A percentile compares a stretch with the other conserved stretches of the same genome.
Evolutionary conservation across 139 green algal genomes (phyloP).

Genomic region (Tetraselmis striata): DNA sequence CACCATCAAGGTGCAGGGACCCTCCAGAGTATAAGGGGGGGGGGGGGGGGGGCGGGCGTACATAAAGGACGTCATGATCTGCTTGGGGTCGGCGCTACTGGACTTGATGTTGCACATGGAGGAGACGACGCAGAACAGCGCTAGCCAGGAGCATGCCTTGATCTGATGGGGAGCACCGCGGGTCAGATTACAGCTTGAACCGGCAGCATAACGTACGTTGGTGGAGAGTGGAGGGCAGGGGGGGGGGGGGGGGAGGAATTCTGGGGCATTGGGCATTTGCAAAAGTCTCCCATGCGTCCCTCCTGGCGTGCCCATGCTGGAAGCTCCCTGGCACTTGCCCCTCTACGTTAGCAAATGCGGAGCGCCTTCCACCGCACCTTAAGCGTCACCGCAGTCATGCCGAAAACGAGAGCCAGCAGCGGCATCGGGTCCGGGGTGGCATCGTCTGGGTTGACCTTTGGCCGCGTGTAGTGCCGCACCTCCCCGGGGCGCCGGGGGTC

Average conservation of each 20-base stretch:
- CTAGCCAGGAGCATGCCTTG: not conserved
- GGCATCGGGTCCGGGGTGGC: not conserved
- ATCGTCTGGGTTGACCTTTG: conserved; percentile 2
- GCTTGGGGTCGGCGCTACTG: not conserved
- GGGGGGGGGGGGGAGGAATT: too few species aligned
- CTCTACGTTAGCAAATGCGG: too few species aligned
- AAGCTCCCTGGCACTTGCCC: too few species aligned
- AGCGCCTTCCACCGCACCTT: too few species aligned
- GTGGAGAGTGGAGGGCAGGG: too few species aligned
- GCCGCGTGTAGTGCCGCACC: not conserved
- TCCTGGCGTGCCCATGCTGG: too few species aligned
- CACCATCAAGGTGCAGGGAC: too few species aligned
- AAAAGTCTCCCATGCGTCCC: too few species aligned
- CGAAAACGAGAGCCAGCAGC: not conserved
- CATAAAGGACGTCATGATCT: conserved; percentile 3
- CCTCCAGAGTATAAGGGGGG: too few species aligned
- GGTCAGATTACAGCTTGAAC: not conserved
- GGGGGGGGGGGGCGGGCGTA: not conserved
- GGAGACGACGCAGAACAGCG: not conserved
- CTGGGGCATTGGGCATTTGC: too few species aligned
- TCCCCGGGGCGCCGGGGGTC: not conserved
- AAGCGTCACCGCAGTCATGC: not conserved
- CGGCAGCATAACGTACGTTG: too few species aligned
- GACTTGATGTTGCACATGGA: not conserved
- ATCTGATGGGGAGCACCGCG: not conserved